A percentile compares a stretch with the other conserved stretches of the same genome.
Evolutionary conservation across 2,329 filamentous ascomycete species (phyloP).

Genomic region (Claviceps digitariae): DNA sequence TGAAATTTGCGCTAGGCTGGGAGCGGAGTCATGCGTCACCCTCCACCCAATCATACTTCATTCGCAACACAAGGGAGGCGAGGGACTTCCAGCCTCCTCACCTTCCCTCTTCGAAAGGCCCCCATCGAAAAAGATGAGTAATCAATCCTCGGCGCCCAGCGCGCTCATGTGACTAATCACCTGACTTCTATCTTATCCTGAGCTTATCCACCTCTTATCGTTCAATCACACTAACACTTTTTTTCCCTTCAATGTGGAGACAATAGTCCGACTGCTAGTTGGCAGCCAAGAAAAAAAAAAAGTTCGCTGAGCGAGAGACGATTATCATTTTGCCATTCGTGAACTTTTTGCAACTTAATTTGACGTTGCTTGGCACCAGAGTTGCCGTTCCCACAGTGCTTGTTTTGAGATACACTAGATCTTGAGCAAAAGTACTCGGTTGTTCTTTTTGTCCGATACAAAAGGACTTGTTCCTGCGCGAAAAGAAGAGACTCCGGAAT

Average conservation of each 20-base stretch:
- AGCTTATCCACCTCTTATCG: background rate
- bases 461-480: background rate
- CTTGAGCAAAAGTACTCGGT: background rate
- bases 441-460: background rate
- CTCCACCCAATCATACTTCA: background rate
- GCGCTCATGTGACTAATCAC: background rate
- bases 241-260: slow-evolving; percentile 5
- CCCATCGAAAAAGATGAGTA: background rate
- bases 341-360: slow-evolving; percentile 20
- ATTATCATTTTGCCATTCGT: slow-evolving; percentile 11
- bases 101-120: too few relatives aligned
- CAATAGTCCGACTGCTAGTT: slow-evolving; percentile 6
- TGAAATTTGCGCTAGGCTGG: background rate
- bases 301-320: slow-evolving; percentile 14
- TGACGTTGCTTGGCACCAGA: slow-evolving; percentile 3
- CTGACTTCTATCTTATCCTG: background rate
- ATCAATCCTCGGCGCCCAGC: background rate
- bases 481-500: background rate
- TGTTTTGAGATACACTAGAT: background rate
- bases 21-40: background rate
- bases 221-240: background rate
- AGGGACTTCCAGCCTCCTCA: background rate
- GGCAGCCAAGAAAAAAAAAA: slow-evolving; percentile 18
- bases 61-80: slow-evolving; percentile 1
- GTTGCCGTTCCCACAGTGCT: background rate